Conservation (phyloP, 495 filamentous ascomycete genomes). For the Apiosordaria backusii region DNA sequence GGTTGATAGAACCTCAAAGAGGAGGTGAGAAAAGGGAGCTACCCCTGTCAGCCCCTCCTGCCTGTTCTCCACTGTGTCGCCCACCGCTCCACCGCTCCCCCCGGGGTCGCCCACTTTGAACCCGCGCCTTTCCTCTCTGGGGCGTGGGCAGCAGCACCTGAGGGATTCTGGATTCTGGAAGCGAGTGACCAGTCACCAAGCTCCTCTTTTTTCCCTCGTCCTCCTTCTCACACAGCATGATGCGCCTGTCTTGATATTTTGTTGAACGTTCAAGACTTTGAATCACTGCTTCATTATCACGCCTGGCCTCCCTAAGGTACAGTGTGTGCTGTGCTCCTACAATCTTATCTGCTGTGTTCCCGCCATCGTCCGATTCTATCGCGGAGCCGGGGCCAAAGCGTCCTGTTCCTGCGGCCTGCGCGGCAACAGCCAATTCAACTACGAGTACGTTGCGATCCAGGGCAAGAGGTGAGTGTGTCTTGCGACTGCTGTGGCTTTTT, state of each 20-base stretch:
- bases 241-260: too few relatives aligned
- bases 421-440: neutral
- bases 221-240: neutral
- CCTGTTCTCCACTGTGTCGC: neutral
- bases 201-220: slow-evolving; percentile 14
- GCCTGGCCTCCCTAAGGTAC: neutral
- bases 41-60: neutral
- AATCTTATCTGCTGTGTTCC: neutral
- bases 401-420: neutral
- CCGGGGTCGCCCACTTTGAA: neutral
- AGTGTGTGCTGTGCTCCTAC: neutral
- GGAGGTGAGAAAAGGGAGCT: slow-evolving; percentile 1
- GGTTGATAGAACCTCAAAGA: neutral
- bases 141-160: neutral
- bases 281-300: neutral
- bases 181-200: slow-evolving; percentile 8
- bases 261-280: neutral
- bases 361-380: neutral
- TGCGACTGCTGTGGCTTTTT: neutral
- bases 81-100: slow-evolving; percentile 3
- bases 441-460: slow-evolving; percentile 5
- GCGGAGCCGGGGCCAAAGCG: slow-evolving; percentile 6
- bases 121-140: slow-evolving; percentile 10
- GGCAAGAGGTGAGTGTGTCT: slow-evolving; percentile 9
- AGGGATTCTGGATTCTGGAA: neutral